phyloP scores from a whole-genome alignment of 257 asterid genomes.

The Voacanga thouarsii region DNA sequence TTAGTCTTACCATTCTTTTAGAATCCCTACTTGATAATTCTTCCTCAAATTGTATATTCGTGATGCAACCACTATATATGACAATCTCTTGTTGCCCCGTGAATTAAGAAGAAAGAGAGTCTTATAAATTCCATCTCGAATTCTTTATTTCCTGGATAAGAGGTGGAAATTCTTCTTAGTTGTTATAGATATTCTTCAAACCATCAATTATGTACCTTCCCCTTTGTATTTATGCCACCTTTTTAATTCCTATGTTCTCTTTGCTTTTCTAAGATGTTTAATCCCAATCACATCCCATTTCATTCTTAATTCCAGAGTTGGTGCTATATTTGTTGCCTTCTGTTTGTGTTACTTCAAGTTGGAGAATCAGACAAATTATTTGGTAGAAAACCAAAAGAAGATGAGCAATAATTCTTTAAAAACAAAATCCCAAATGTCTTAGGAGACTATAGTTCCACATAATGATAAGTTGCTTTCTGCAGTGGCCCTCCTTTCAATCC shows the following conservation, averaged over 20 bases:
- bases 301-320: constrained; percentile 48
- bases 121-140: not conserved
- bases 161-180: constrained; percentile 13
- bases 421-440: not conserved
- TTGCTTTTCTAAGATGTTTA: constrained; percentile 28
- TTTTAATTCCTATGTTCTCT: constrained; percentile 28
- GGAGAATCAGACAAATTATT: constrained; percentile 42
- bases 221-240: constrained; percentile 49
- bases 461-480: constrained; percentile 1
- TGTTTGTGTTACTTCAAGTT: constrained; percentile 36
- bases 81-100: not conserved
- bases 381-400: constrained; percentile 24
- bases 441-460: not conserved
- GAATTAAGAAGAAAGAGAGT: not conserved
- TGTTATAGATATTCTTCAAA: not conserved
- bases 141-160: constrained; percentile 5
- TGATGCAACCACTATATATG: too few relatives aligned
- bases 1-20: too few relatives aligned
- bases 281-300: constrained; percentile 41
- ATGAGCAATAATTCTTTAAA: not conserved
- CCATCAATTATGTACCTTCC: constrained; percentile 73
- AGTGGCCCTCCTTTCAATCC: not conserved
- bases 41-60: too few relatives aligned
- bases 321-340: constrained; percentile 35
- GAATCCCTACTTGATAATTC: too few relatives aligned